These are phyloP conservation scores for Jimgerdemannia lactiflua DNA, from an alignment of 192 early-diverging fungal species.

Conservation along the genomic window DNA sequence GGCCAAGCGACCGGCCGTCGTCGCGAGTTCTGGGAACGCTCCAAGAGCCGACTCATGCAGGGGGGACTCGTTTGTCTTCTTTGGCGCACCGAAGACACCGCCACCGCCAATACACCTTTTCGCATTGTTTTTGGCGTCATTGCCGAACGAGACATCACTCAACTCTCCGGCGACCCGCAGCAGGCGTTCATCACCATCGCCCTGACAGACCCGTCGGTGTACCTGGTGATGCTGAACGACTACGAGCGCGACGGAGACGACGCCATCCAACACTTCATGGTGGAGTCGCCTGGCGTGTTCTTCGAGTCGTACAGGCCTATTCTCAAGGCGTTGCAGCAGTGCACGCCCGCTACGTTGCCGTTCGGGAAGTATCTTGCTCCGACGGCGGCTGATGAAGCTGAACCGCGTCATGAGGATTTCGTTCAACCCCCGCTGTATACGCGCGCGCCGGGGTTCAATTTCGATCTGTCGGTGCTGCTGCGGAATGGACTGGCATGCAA, in stretches of 20 bases:
- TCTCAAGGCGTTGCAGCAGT: constrained; percentile 28
- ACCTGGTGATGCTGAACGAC: constrained; percentile 14
- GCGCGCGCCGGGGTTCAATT: constrained; percentile 24
- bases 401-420: not conserved
- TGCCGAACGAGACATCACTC: constrained; percentile 21
- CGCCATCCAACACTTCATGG: constrained; percentile 23
- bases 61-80: constrained; percentile 44
- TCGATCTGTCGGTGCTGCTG: constrained; percentile 19
- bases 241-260: not conserved
- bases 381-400: not conserved
- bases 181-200: constrained; percentile 21
- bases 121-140: constrained; percentile 41
- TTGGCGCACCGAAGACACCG: constrained; percentile 11
- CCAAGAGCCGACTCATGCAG: constrained; percentile 33
- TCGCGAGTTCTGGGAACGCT: constrained; percentile 42
- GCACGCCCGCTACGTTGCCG: constrained; percentile 22
- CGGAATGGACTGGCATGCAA: constrained; percentile 8
- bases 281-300: constrained; percentile 32
- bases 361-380: constrained; percentile 40
- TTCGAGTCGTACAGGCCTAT: constrained; percentile 34
- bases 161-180: constrained; percentile 14
- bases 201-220: constrained; percentile 26
- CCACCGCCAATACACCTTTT: constrained; percentile 1
- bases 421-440: constrained; percentile 35
- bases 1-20: constrained; percentile 12